These are phyloP conservation scores for Hapsidospora chrysogenum DNA, from an alignment of 495 filamentous ascomycete genomes.

Conservation along the genomic window DNA sequence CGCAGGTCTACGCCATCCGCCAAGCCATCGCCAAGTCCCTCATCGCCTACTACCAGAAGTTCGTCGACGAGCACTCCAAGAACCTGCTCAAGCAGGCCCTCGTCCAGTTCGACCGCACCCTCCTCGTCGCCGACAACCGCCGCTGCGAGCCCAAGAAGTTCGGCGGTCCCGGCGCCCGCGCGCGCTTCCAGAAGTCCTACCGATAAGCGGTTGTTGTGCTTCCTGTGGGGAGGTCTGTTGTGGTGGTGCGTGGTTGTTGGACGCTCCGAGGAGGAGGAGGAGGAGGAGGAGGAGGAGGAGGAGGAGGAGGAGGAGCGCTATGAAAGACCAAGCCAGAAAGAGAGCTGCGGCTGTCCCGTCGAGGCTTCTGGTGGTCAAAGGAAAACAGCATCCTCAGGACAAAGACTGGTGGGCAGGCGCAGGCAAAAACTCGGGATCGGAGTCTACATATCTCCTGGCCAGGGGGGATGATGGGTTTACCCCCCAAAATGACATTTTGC, in stretches of 20 bases:
- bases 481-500: constrained; percentile 16
- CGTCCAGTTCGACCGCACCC: constrained; percentile 85
- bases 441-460: constrained; percentile 4
- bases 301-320: background rate
- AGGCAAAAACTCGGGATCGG: background rate
- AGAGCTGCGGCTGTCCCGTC: too few relatives aligned
- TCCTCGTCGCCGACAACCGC: constrained; percentile 94
- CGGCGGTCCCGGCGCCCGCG: constrained; percentile 78
- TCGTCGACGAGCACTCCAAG: constrained; percentile 98
- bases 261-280: background rate
- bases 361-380: too few relatives aligned
- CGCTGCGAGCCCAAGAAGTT: constrained; percentile 92
- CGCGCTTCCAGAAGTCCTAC: constrained; percentile 86
- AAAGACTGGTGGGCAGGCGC: background rate
- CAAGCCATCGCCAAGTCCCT: constrained; percentile 97
- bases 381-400: background rate
- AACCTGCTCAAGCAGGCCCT: constrained; percentile 94
- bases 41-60: constrained; percentile 99
- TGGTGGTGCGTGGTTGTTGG: constrained; percentile 1
- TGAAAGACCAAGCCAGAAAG: too few relatives aligned
- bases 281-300: background rate
- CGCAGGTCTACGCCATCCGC: constrained; percentile 95
- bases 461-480: constrained; percentile 1
- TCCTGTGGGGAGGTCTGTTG: background rate
- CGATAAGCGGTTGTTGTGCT: constrained; percentile 31